A percentile compares a stretch with the other conserved stretches of the same genome.
Conservation (phyloP, 768 basidiomycete genomes). For the Amanita phalloides region DNA sequence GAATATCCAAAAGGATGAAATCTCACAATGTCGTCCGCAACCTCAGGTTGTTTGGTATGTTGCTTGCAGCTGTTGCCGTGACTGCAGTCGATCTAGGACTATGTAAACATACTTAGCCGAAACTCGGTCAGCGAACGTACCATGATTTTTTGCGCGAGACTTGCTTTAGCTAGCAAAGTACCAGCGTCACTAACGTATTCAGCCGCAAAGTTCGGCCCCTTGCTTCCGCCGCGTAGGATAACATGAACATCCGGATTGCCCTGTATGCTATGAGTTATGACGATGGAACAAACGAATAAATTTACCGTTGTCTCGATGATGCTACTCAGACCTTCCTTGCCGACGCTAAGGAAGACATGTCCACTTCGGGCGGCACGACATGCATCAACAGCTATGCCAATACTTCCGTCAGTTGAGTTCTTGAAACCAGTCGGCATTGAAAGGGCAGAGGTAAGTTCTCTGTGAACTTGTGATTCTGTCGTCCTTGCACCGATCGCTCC, state of each 20-base stretch:
- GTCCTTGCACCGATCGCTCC: constrained; percentile 93
- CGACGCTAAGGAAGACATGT: constrained; percentile 94
- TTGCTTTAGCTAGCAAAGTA: constrained; percentile 69
- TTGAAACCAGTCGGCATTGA: constrained; percentile 98
- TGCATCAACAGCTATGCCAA: constrained; percentile 89
- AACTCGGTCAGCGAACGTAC: constrained; percentile 24
- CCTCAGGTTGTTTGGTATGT: constrained; percentile 77
- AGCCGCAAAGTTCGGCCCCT: constrained; percentile 81
- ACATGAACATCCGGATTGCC: constrained; percentile 90
- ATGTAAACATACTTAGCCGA: neutral
- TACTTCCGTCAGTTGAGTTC: constrained; percentile 92
- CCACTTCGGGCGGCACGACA: constrained; percentile 85
- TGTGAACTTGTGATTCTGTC: constrained; percentile 89
- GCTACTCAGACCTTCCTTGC: constrained; percentile 90
- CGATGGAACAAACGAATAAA: neutral
- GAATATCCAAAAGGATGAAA: constrained; percentile 1
- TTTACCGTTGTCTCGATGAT: constrained; percentile 87
- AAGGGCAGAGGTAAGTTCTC: constrained; percentile 78
- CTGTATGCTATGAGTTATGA: constrained; percentile 22
- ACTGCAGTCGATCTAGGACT: constrained; percentile 80
- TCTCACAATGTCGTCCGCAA: constrained; percentile 79
- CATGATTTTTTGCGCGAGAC: constrained; percentile 77
- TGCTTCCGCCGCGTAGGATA: constrained; percentile 84
- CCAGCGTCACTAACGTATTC: constrained; percentile 72
- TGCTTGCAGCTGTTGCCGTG: constrained; percentile 95